Evolutionary conservation across 768 basidiomycete genomes (phyloP).

Genomic region (Cystofilobasidium ferigula): DNA sequence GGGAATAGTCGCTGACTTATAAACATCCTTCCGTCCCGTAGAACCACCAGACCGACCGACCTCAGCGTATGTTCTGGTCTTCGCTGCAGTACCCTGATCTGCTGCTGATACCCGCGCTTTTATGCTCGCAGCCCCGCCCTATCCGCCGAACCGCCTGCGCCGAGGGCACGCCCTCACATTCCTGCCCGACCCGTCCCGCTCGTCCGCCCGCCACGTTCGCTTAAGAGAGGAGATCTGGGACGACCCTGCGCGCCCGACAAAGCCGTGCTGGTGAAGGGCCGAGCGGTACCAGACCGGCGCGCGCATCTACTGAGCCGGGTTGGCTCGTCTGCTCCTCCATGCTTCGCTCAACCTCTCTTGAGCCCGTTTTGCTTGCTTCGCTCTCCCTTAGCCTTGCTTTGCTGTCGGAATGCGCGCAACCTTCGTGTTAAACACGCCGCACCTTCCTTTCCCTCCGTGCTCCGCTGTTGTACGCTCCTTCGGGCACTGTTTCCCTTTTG

Average conservation of each 20-base stretch:
- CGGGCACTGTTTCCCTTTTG: too few relatives aligned
- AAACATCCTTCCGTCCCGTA: background rate
- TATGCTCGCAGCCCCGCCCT: conserved; percentile 1
- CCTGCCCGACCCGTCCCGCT: background rate
- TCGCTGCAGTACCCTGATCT: background rate
- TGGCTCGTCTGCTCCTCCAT: too few relatives aligned
- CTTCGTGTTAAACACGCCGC: too few relatives aligned
- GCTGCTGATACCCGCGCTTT: background rate
- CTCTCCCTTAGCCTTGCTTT: too few relatives aligned
- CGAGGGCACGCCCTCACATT: conserved; percentile 11
- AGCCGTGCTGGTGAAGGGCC: background rate
- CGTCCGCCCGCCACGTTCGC: background rate
- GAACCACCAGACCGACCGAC: background rate
- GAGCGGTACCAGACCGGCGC: too few relatives aligned
- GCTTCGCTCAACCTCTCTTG: too few relatives aligned
- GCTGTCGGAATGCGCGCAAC: too few relatives aligned
- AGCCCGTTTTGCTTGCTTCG: too few relatives aligned
- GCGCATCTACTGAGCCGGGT: too few relatives aligned
- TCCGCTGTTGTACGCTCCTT: too few relatives aligned
- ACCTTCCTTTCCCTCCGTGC: too few relatives aligned
- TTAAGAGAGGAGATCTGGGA: conserved; percentile 14
- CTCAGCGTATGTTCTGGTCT: background rate
- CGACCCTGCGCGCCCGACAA: background rate
- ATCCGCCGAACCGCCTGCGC: conserved; percentile 12
- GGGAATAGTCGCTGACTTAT: background rate